Base-by-base conservation (phyloP, 1,139 yeast species). In the Scheffersomyces insectosa region DNA sequence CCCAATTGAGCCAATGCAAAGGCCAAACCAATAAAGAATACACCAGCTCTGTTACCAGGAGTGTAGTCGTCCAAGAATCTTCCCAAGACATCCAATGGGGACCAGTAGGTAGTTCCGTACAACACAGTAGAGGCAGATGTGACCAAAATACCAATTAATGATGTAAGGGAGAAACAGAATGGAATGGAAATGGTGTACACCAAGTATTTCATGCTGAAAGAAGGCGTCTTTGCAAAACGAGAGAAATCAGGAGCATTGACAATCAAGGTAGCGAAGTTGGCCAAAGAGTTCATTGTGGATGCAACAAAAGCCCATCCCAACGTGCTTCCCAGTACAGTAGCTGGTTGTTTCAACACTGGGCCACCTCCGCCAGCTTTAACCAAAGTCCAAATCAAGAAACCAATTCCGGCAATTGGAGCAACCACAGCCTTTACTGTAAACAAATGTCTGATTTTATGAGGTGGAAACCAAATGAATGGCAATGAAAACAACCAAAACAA, bases 191-290 rank as follows among this genome's bases (percentile, higher is more conserved):
- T 56, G 25, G 79, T 77, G 54, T 72, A 70, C 10, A 72, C 76
- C 48, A 72, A 53, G 47, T 72, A 72, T 47, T 72, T 73, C 64
- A 72, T 68, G 16, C 68, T 60, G 46, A 68, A 71, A 7, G 73
- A 59, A 8, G 75, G 73, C 40, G 59, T 61, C 44, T 75, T 77
- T 8, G 96, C 85, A 63, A 89, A 86, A 63, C 97, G 82, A 16
- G 96, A 77, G 64, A 88, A 89, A 75, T 90, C 97, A 0, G 97
- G 96, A 14, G 95, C 86, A 65, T 90, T 90, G 50, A 86, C 80
- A 57, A 88, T 85, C 58, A 90, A 75, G 6, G 97, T 87, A 5
- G 96, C 95, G 58, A 89, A 89, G 66, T 88, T 87, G 25, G 95
- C 89, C 52, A 90, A 71, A 41, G 90, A 76, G 61, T 85, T 84